Evolutionary conservation across 352 stramenopile genomes (phyloP).

Genomic region (Phytophthora boehmeriae): DNA sequence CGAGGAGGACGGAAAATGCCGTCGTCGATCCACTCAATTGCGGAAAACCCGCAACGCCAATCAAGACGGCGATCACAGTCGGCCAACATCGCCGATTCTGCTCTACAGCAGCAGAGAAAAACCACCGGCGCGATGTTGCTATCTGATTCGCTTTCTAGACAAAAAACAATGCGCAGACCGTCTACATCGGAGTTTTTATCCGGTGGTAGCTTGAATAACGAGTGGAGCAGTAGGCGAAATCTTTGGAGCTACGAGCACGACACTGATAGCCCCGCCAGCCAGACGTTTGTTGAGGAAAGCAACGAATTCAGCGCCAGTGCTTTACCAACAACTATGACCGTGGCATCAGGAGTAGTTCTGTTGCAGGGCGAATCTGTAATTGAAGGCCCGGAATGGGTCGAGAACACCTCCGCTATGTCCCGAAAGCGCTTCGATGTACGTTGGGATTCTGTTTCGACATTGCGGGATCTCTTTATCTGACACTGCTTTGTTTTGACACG

Average conservation of each 20-base stretch:
- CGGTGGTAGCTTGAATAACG: slow-evolving; percentile 7
- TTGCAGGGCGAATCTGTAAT: slow-evolving; percentile 45
- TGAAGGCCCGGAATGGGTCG: slow-evolving; percentile 46
- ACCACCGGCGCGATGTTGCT: slow-evolving; percentile 15
- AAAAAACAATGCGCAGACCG: slow-evolving; percentile 12
- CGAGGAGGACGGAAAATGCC: slow-evolving; percentile 13
- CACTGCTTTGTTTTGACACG: neutral
- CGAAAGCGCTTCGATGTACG: slow-evolving; percentile 71
- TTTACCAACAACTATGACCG: slow-evolving; percentile 32
- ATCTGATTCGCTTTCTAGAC: slow-evolving; percentile 33
- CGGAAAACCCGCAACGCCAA: slow-evolving; percentile 19
- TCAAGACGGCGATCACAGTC: slow-evolving; percentile 24
- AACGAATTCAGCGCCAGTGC: slow-evolving; percentile 29
- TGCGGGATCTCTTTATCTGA: no score
- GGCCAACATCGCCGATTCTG: slow-evolving; percentile 1
- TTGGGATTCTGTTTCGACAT: neutral
- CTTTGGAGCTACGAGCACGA: slow-evolving; percentile 37
- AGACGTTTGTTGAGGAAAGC: slow-evolving; percentile 24
- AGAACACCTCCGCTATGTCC: slow-evolving; percentile 60
- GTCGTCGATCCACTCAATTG: slow-evolving; percentile 22
- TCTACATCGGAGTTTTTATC: slow-evolving; percentile 17
- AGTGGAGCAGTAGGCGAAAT: slow-evolving; percentile 17
- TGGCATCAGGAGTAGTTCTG: slow-evolving; percentile 50
- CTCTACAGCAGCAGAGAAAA: slow-evolving; percentile 19
- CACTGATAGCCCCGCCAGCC: slow-evolving; percentile 12